Conservation (phyloP, 2,329 filamentous ascomycete species). For the Cryphonectria carpinicola region DNA sequence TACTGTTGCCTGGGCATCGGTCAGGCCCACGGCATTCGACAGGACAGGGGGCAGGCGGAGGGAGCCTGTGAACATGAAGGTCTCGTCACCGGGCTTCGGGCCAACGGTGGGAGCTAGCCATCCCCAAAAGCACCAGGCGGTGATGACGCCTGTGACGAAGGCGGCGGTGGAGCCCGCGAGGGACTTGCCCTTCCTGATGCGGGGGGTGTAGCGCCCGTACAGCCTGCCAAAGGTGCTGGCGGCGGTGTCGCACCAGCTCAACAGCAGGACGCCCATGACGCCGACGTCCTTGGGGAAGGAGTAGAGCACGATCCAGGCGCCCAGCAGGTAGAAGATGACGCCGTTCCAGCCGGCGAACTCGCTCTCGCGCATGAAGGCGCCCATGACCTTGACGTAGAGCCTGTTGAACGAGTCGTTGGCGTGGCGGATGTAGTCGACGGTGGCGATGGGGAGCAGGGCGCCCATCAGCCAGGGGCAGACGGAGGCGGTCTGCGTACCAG, state of each 20-base stretch:
- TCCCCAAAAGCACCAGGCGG: slow-evolving; percentile 87
- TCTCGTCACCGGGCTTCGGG: slow-evolving; percentile 69
- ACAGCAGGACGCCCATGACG: slow-evolving; percentile 83
- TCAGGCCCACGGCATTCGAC: slow-evolving; percentile 64
- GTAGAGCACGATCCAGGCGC: slow-evolving; percentile 81
- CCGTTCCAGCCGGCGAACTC: slow-evolving; percentile 95
- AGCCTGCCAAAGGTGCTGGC: slow-evolving; percentile 91
- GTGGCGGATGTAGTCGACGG: slow-evolving; percentile 82
- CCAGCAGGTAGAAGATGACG: slow-evolving; percentile 94
- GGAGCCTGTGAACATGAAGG: slow-evolving; percentile 80
- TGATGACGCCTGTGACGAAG: slow-evolving; percentile 78
- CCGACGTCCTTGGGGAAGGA: slow-evolving; percentile 94
- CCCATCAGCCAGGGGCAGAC: slow-evolving; percentile 86
- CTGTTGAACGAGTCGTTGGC: slow-evolving; percentile 80
- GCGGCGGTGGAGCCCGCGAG: slow-evolving; percentile 87
- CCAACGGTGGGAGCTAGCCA: slow-evolving; percentile 73
- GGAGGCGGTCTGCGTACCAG: slow-evolving; percentile 73
- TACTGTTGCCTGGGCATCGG: slow-evolving; percentile 62
- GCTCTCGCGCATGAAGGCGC: slow-evolving; percentile 94
- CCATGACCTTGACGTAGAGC: slow-evolving; percentile 81
- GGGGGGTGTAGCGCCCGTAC: slow-evolving; percentile 86
- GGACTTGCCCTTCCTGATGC: slow-evolving; percentile 85
- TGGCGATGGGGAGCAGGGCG: slow-evolving; percentile 81
- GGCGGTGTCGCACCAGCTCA: slow-evolving; percentile 98
- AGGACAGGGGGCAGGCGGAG: slow-evolving; percentile 69